A percentile compares a stretch with the other conserved stretches of the same genome.
These are phyloP conservation scores for Neoascochyta sp. DNA, from an alignment of 2,329 filamentous ascomycete species.

Conservation along the genomic window DNA sequence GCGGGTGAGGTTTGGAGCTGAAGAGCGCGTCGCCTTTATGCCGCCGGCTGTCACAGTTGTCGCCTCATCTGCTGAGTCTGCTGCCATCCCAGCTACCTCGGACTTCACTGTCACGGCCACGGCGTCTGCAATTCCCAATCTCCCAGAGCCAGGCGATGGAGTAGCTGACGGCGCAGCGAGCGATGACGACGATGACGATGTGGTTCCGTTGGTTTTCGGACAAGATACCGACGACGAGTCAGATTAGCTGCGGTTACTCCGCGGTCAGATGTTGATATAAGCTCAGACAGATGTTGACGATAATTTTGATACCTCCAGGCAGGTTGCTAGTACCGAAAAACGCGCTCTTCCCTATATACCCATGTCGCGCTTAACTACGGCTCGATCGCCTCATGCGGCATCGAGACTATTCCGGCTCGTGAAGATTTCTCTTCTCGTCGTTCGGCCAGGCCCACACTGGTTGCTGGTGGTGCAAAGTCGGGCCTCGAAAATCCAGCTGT, in stretches of 20 bases:
- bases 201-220: conserved; percentile 32
- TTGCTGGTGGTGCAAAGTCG: conserved; percentile 6
- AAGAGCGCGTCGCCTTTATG: conserved; percentile 6
- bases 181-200: conserved; percentile 32
- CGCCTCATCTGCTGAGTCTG: neutral
- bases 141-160: conserved; percentile 14
- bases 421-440: too few species aligned
- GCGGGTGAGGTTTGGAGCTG: conserved; percentile 19
- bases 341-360: too few species aligned
- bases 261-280: too few species aligned
- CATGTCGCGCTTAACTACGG: too few species aligned
- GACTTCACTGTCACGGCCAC: conserved; percentile 15
- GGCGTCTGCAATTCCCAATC: conserved; percentile 12
- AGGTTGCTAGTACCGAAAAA: too few species aligned
- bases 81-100: conserved; percentile 11
- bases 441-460: too few species aligned
- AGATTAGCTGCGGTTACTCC: conserved; percentile 17
- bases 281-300: too few species aligned
- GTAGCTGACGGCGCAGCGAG: conserved; percentile 15
- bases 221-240: conserved; percentile 38
- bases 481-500: conserved; percentile 5
- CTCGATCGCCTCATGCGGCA: too few species aligned
- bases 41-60: conserved; percentile 2
- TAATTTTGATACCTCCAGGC: too few species aligned
- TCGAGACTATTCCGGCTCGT: too few species aligned